These are phyloP conservation scores for Allium fistulosum DNA, from an alignment of 106 monocot genomes.

Conservation along the genomic window DNA sequence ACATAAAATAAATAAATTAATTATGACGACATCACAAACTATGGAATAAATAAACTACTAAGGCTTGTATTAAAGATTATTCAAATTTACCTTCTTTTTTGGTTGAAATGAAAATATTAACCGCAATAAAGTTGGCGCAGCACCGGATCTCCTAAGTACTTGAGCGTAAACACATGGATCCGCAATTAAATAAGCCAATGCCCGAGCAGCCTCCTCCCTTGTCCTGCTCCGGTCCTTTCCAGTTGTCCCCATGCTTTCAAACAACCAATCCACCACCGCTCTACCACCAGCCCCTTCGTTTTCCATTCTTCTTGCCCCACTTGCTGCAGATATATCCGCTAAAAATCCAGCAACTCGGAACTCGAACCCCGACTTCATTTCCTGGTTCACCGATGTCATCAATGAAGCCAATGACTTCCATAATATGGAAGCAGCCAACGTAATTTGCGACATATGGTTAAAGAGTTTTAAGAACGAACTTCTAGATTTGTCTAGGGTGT, in stretches of 20 bases:
- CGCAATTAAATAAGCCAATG: constrained; percentile 69
- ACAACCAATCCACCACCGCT: constrained; percentile 88
- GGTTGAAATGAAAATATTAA: constrained; percentile 96
- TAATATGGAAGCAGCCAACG: constrained; percentile 56
- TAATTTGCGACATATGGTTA: constrained; percentile 61
- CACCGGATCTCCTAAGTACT: constrained; percentile 67
- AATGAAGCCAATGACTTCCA: constrained; percentile 74
- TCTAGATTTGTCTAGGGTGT: constrained; percentile 39
- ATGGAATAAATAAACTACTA: too few species aligned
- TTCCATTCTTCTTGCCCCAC: constrained; percentile 49
- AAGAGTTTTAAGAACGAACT: constrained; percentile 32
- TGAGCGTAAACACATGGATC: constrained; percentile 46
- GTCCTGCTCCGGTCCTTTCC: constrained; percentile 38
- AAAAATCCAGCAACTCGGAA: constrained; percentile 78
- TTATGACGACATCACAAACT: too few species aligned
- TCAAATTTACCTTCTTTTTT: constrained; percentile 28
- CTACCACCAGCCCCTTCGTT: constrained; percentile 77
- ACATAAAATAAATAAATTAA: too few species aligned
- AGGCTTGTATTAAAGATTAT: too few species aligned
- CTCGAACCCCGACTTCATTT: constrained; percentile 84
- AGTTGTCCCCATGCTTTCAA: constrained; percentile 50
- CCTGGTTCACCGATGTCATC: constrained; percentile 84
- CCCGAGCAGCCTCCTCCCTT: constrained; percentile 91
- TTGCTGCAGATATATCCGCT: constrained; percentile 80
- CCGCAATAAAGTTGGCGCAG: constrained; percentile 60